Evolutionary conservation across 768 basidiomycete genomes (phyloP).

Genomic region (Gloeopeniophorella convolvens): DNA sequence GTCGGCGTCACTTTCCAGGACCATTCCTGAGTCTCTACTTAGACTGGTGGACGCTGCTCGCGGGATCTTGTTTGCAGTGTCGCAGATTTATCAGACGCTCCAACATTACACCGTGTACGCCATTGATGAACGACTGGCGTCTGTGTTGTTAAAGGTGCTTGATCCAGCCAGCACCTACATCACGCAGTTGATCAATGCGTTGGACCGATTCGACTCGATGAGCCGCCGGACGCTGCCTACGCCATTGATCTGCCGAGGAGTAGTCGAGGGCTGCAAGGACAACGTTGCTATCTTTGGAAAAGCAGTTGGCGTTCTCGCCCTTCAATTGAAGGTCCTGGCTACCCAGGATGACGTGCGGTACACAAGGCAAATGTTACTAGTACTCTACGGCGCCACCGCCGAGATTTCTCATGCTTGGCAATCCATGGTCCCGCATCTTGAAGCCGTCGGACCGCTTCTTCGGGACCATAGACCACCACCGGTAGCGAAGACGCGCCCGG

Average conservation of each 20-base stretch:
- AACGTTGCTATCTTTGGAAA: conserved; percentile 80
- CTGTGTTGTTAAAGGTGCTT: conserved; percentile 76
- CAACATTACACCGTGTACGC: conserved; percentile 83
- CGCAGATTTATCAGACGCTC: conserved; percentile 85
- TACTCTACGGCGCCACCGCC: conserved; percentile 83
- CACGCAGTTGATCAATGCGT: conserved; percentile 73
- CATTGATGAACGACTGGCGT: conserved; percentile 74
- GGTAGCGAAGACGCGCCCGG: conserved; percentile 27
- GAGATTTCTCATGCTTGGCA: conserved; percentile 88
- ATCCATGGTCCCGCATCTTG: conserved; percentile 59
- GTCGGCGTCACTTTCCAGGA: conserved; percentile 47
- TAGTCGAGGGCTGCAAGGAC: conserved; percentile 81
- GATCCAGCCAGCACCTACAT: conserved; percentile 80
- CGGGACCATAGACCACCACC: conserved; percentile 37
- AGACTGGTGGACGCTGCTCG: conserved; percentile 82
- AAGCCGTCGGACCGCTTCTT: conserved; percentile 60
- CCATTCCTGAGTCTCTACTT: conserved; percentile 64
- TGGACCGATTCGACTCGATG: conserved; percentile 86
- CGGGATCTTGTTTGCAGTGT: conserved; percentile 85
- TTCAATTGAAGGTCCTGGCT: conserved; percentile 75
- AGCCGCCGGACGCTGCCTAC: conserved; percentile 66
- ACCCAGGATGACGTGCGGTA: conserved; percentile 79
- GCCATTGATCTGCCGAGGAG: conserved; percentile 61
- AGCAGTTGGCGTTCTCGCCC: conserved; percentile 73
- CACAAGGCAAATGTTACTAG: conserved; percentile 76